phyloP scores from a whole-genome alignment of 148 eudicot genomes.

The Silene uniflora region DNA sequence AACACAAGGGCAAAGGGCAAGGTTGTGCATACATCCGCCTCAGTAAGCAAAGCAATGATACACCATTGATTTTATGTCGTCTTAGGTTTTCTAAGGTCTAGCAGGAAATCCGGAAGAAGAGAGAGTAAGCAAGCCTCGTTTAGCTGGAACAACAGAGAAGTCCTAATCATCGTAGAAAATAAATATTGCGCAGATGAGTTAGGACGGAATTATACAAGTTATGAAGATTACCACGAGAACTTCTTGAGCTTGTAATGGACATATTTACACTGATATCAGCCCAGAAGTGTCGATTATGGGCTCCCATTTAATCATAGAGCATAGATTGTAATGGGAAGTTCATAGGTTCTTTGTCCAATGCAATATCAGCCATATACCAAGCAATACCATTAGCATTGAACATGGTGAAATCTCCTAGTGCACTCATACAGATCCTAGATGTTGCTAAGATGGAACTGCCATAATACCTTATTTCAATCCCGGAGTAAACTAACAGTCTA shows the following conservation, averaged over 20 bases:
- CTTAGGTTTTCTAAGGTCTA: background rate
- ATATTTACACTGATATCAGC: too few relatives aligned
- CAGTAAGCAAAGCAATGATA: background rate
- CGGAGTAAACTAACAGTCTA: background rate
- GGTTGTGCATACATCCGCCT: too few relatives aligned
- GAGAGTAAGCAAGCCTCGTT: background rate
- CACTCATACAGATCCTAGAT: background rate
- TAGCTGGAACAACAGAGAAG: background rate
- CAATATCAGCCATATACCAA: background rate
- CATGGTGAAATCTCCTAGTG: background rate
- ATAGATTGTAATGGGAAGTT: background rate
- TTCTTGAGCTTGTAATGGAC: too few relatives aligned
- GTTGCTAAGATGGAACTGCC: background rate
- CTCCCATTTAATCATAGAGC: background rate
- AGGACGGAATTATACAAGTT: too few relatives aligned
- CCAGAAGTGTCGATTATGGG: background rate
- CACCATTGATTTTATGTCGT: background rate
- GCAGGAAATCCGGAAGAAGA: background rate
- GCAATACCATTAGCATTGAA: background rate
- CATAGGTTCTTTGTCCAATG: background rate
- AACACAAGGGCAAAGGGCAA: too few relatives aligned
- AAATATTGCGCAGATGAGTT: too few relatives aligned
- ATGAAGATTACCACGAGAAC: too few relatives aligned
- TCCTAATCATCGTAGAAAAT: background rate
- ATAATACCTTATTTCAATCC: background rate